phyloP scores from a whole-genome alignment of 148 eudicot species.

The Cornus florida region DNA sequence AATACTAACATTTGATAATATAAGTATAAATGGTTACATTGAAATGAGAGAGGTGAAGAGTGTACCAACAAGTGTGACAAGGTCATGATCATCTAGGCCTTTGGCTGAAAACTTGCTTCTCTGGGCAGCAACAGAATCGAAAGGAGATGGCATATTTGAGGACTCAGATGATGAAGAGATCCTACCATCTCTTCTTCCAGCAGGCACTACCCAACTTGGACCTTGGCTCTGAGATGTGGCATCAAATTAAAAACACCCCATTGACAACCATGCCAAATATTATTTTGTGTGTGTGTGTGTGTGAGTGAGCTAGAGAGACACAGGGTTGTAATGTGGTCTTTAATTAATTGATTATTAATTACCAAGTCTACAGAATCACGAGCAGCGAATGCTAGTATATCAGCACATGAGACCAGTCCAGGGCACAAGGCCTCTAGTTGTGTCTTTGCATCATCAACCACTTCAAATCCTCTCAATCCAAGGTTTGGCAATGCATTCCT shows the following conservation, averaged over 20 bases:
- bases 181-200: constrained; percentile 77
- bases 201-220: constrained; percentile 74
- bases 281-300: neutral
- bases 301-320: neutral
- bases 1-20: neutral
- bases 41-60: neutral
- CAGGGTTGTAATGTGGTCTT: neutral
- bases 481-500: constrained; percentile 50
- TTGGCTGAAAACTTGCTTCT: constrained; percentile 74
- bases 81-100: constrained; percentile 76
- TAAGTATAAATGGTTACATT: neutral
- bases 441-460: constrained; percentile 71
- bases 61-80: constrained; percentile 77
- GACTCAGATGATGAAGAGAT: constrained; percentile 53
- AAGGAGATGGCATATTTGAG: constrained; percentile 56
- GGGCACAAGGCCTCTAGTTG: constrained; percentile 68
- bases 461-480: constrained; percentile 67
- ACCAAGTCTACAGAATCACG: constrained; percentile 76
- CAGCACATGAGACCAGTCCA: constrained; percentile 80
- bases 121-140: constrained; percentile 56
- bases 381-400: constrained; percentile 77
- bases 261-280: too few relatives aligned
- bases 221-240: constrained; percentile 51
- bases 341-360: neutral
- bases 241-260: too few relatives aligned